phyloP scores from a whole-genome alignment of 371 early-diverging fungal species.

The Coemansia sp. region DNA sequence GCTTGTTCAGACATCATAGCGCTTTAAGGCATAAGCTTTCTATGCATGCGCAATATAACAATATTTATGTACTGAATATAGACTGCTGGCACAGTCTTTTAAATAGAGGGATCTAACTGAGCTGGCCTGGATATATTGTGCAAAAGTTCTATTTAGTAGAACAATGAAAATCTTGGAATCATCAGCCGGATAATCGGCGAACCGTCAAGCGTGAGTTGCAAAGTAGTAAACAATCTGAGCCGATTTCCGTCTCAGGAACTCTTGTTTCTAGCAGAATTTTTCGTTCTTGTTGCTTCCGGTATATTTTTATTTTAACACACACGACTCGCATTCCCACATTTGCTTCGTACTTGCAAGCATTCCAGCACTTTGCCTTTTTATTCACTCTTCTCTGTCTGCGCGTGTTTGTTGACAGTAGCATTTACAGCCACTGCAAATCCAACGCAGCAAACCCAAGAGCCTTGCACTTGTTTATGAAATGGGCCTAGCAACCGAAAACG shows the following conservation, averaged over 20 bases:
- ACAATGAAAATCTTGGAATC: slow-evolving; percentile 6
- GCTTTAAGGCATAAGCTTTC: neutral
- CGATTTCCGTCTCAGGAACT: neutral
- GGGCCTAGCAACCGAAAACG: slow-evolving; percentile 28
- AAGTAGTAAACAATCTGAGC: neutral
- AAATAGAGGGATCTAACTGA: neutral
- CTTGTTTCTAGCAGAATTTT: neutral
- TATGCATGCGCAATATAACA: neutral
- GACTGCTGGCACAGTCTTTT: neutral
- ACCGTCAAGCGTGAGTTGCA: neutral
- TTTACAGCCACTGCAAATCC: neutral
- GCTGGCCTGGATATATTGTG: neutral
- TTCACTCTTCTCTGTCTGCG: neutral
- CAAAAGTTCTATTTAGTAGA: neutral
- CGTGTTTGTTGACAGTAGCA: neutral
- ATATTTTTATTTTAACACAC: neutral
- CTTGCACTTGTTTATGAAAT: slow-evolving; percentile 9
- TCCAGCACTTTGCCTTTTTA: neutral
- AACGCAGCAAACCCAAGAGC: neutral
- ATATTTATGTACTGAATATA: neutral
- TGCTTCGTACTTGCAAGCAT: neutral
- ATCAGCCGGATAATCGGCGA: slow-evolving; percentile 2
- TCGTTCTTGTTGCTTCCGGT: neutral
- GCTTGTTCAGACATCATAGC: slow-evolving; percentile 50
- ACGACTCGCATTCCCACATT: neutral